phyloP scores from a whole-genome alignment of 31 red algal species.

The Odonthalia washingtoniensis region DNA sequence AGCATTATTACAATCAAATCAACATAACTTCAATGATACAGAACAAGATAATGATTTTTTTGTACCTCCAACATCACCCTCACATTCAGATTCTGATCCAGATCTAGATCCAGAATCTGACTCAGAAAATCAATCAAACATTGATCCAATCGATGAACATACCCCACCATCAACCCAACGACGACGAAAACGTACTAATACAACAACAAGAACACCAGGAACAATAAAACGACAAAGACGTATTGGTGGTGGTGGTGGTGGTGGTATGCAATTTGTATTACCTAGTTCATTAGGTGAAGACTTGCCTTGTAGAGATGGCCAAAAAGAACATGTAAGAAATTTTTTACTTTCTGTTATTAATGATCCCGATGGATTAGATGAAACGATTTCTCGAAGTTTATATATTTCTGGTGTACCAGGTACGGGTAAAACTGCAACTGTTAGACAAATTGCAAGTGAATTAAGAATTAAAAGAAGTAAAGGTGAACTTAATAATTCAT shows the following conservation, averaged over 20 bases:
- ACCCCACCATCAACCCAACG: not conserved
- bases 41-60: not conserved
- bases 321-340: slow-evolving; percentile 61
- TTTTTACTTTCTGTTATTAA: slow-evolving; percentile 59
- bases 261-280: slow-evolving; percentile 46
- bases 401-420: slow-evolving; percentile 96
- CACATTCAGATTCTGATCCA: slow-evolving; percentile 3
- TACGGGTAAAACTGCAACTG: slow-evolving; percentile 94
- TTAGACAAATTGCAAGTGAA: slow-evolving; percentile 76
- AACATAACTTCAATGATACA: not conserved
- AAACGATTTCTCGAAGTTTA: slow-evolving; percentile 55
- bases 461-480: slow-evolving; percentile 1
- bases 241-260: not conserved
- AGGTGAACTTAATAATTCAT: slow-evolving; percentile 40
- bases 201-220: not conserved
- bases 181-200: not conserved
- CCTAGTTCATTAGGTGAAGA: slow-evolving; percentile 38
- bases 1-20: not conserved
- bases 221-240: not conserved
- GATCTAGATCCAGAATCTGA: slow-evolving; percentile 22
- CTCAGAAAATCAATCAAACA: not conserved
- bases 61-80: not conserved
- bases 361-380: not conserved
- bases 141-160: not conserved
- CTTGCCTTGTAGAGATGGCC: slow-evolving; percentile 70